Conservation (phyloP, 1,284 basidiomycete species). For the Malassezia cuniculi region DNA sequence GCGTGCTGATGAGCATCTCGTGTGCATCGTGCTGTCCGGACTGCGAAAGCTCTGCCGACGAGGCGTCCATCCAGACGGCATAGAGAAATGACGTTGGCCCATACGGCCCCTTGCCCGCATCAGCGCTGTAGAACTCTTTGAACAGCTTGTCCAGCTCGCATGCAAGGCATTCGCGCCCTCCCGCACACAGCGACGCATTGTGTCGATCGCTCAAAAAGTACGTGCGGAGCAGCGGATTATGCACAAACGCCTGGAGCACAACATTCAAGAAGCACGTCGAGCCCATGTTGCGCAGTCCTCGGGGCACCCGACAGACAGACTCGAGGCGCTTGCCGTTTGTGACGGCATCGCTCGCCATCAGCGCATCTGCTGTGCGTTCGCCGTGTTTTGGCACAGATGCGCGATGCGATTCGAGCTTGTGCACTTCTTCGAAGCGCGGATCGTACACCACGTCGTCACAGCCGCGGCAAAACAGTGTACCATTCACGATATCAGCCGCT, state of each 20-base stretch:
- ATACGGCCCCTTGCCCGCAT: constrained; percentile 55
- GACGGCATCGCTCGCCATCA: constrained; percentile 4
- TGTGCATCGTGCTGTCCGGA: constrained; percentile 90
- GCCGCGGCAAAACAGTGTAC: constrained; percentile 33
- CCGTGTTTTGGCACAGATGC: constrained; percentile 11
- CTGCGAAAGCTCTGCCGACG: constrained; percentile 64
- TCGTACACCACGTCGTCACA: constrained; percentile 40
- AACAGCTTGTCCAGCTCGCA: constrained; percentile 92
- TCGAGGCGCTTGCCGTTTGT: constrained; percentile 15
- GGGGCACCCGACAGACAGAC: constrained; percentile 52
- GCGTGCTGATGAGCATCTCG: constrained; percentile 50
- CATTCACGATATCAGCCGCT: constrained; percentile 34
- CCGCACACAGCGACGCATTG: constrained; percentile 54
- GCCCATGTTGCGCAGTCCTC: constrained; percentile 79
- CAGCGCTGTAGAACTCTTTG: constrained; percentile 54
- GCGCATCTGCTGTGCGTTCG: constrained; percentile 11
- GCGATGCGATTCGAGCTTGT: constrained; percentile 15
- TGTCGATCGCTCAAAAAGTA: constrained; percentile 82
- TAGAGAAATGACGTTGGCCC: constrained; percentile 74
- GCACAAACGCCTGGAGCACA: constrained; percentile 78
- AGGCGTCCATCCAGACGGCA: constrained; percentile 64
- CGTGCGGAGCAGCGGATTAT: constrained; percentile 79
- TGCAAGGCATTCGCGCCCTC: constrained; percentile 61
- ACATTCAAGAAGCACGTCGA: constrained; percentile 92
- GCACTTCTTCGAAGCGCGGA: constrained; percentile 24